Conservation (phyloP, 495 filamentous ascomycete species). For the Penicillium longicatenatum region DNA sequence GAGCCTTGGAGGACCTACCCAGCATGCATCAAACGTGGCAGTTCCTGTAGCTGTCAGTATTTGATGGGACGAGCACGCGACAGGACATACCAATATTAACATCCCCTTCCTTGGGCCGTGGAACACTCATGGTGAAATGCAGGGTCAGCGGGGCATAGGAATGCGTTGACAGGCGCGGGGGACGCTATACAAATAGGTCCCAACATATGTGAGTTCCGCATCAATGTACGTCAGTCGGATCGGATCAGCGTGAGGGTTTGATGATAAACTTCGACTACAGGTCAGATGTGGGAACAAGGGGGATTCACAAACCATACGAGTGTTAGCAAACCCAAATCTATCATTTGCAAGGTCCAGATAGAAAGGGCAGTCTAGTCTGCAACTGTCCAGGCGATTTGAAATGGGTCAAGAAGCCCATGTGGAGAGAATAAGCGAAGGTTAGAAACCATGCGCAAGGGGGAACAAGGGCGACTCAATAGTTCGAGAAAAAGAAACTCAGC, state of each 20-base stretch:
- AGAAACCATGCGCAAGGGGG: too few species aligned
- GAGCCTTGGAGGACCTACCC: slow-evolving; percentile 20
- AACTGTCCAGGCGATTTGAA: too few species aligned
- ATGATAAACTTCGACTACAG: slow-evolving; percentile 13
- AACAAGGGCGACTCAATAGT: not conserved
- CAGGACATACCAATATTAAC: slow-evolving; percentile 30
- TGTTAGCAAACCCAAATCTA: not conserved
- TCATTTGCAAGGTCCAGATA: not conserved
- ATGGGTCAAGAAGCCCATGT: not conserved
- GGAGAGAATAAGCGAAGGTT: not conserved
- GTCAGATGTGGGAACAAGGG: slow-evolving; percentile 25
- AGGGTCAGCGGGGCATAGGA: slow-evolving; percentile 1
- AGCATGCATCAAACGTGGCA: slow-evolving; percentile 30
- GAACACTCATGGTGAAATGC: slow-evolving; percentile 30
- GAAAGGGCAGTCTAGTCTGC: not conserved
- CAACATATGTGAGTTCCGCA: not conserved
- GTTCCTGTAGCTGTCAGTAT: slow-evolving; percentile 24
- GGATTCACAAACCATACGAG: slow-evolving; percentile 9
- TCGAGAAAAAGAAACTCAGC: not conserved
- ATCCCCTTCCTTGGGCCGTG: slow-evolving; percentile 31
- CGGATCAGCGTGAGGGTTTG: not conserved
- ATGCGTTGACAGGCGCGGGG: slow-evolving; percentile 2
- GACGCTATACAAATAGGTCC: not conserved
- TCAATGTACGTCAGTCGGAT: too few species aligned
- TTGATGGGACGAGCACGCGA: slow-evolving; percentile 3